A percentile compares a stretch with the other conserved stretches of the same genome.
Conservation (phyloP, 2,329 filamentous ascomycete species). For the Zasmidium angulare region DNA sequence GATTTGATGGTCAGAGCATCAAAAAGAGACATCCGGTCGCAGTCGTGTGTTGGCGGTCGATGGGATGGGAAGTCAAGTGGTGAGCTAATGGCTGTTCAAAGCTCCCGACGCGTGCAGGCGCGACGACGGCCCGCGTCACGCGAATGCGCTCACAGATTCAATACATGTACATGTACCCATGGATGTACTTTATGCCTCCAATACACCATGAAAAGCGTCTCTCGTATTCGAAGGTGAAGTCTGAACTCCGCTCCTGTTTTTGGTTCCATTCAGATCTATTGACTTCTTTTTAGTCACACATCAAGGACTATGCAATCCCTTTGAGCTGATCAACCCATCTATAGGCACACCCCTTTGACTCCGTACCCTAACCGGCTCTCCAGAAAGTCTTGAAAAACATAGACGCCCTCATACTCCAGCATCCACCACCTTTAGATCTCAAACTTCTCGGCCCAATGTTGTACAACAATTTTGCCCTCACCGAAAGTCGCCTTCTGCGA, state of each 20-base stretch:
- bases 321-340: too few relatives aligned
- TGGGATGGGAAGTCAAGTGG: neutral
- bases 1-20: neutral
- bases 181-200: too few relatives aligned
- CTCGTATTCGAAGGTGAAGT: neutral
- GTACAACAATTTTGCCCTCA: slow-evolving; percentile 75
- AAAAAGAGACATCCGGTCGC: neutral
- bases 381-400: too few relatives aligned
- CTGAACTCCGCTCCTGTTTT: neutral
- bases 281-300: too few relatives aligned
- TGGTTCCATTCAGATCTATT: neutral
- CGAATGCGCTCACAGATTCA: neutral
- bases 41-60: neutral
- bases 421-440: too few relatives aligned
- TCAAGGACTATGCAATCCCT: too few relatives aligned
- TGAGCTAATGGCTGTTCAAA: neutral
- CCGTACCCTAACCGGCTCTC: too few relatives aligned
- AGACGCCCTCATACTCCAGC: too few relatives aligned
- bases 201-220: too few relatives aligned
- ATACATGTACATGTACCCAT: neutral
- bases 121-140: too few relatives aligned
- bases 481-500: slow-evolving; percentile 64
- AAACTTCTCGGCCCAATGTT: slow-evolving; percentile 80
- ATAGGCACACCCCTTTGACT: too few relatives aligned
- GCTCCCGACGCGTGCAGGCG: neutral